These are phyloP conservation scores for Berkeleyomyces basicola DNA, from an alignment of 2,329 filamentous ascomycete genomes.

Conservation along the genomic window DNA sequence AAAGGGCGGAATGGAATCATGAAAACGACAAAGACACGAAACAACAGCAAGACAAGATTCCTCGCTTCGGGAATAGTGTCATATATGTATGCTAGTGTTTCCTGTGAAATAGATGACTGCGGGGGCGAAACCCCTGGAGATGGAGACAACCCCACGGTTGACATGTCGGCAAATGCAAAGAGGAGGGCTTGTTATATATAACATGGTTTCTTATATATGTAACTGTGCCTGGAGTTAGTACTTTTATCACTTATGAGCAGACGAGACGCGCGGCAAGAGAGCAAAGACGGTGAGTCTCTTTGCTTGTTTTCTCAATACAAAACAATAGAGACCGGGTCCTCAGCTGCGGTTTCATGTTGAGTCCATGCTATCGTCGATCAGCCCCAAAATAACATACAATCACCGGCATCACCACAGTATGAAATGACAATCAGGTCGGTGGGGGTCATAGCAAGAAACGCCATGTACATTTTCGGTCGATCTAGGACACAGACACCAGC, in stretches of 20 bases:
- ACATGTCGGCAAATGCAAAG: too few relatives aligned
- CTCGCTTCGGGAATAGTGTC: not conserved
- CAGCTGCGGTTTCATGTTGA: not conserved
- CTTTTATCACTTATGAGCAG: too few relatives aligned
- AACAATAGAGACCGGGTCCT: not conserved
- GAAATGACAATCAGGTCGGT: not conserved
- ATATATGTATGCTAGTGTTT: not conserved
- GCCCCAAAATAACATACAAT: not conserved
- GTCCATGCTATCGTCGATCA: not conserved
- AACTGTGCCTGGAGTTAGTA: too few relatives aligned
- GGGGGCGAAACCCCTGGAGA: too few relatives aligned
- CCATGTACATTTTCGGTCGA: not conserved
- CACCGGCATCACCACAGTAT: not conserved
- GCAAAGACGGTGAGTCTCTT: too few relatives aligned
- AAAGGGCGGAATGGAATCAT: not conserved
- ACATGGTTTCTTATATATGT: too few relatives aligned
- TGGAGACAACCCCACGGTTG: too few relatives aligned
- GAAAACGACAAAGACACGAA: not conserved
- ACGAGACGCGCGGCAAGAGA: too few relatives aligned
- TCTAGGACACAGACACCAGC: not conserved
- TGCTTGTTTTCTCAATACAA: too few relatives aligned
- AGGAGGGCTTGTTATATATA: too few relatives aligned
- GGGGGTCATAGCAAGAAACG: not conserved
- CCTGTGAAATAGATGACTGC: too few relatives aligned
- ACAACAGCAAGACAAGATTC: not conserved